Base-by-base conservation (phyloP, 192 early-diverging fungal genomes). In the Entomortierella beljakovae region DNA sequence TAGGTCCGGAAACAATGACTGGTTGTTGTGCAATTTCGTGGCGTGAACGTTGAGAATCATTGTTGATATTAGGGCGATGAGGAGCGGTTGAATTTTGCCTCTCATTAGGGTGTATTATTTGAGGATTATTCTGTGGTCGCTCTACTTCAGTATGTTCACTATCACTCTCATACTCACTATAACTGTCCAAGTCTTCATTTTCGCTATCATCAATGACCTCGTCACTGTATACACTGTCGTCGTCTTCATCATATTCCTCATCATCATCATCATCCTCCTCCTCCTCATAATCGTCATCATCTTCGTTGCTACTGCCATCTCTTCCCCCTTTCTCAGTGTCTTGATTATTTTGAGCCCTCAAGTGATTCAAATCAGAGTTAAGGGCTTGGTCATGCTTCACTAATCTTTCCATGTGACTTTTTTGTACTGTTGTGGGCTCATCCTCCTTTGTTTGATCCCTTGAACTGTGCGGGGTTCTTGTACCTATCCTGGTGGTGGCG, bases 401-500 rank as follows among this genome's bases (percentile, higher is more conserved):
- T 25, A 9, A 9, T 20, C 35, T 29, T 11, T 61, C 31, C n/a
- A 37, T 5, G 26, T 33, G 60, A 49, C 43, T 32, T n/a, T n/a
- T n/a, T 9, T 49, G 61, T 50, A 25, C 6, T 53, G 68, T 23
- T 10, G 40, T 56, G 59, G 37, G 40, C 60, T 43, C 53, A 31
- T 55, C 58, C 51, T 63, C 29, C 43, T 20, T 53, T 71, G 69
- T 71, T 71, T 71, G 69, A 63, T 63, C 69, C 54, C 54, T 71
- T 63, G 69, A 50, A 55, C 52, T 57, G 37, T 46, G 59, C 20
- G 54, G 31, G 9, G 35, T 57, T 20, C 28, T 70, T 11, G 51
- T 33, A 54, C 38, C 35, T 9, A 38, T 37, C 15, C n/a, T n/a
- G n/a, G n/a, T n/a, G n/a, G n/a, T n/a, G n/a, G n/a, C n/a, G n/a